phyloP scores from a whole-genome alignment of 2,329 filamentous ascomycete genomes.

The Penicillium olsonii region DNA sequence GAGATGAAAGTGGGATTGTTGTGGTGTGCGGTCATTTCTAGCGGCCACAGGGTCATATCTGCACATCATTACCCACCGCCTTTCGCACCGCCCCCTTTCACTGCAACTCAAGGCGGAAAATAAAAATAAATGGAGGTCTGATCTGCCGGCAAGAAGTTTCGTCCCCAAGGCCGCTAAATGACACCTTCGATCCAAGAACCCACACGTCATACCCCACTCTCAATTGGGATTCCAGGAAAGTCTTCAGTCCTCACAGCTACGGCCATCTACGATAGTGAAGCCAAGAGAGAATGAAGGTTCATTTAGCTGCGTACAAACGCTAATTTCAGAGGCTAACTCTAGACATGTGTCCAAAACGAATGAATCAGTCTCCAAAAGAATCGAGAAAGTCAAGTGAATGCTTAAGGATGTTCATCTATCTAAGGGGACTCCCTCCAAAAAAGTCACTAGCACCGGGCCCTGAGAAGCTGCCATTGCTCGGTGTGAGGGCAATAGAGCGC shows the following conservation, averaged over 20 bases:
- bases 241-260: neutral
- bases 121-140: too few relatives aligned
- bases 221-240: neutral
- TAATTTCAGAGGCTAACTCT: neutral
- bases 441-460: constrained; percentile 40
- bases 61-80: neutral
- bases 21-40: neutral
- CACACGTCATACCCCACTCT: constrained; percentile 31
- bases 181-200: neutral
- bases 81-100: neutral
- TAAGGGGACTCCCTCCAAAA: constrained; percentile 42
- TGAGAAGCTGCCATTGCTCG: constrained; percentile 44
- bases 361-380: neutral
- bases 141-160: neutral
- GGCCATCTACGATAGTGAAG: neutral
- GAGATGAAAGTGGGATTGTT: neutral
- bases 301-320: neutral
- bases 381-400: neutral
- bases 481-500: constrained; percentile 44
- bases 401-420: constrained; percentile 25
- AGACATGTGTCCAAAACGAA: neutral
- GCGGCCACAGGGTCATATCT: neutral
- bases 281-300: too few relatives aligned
- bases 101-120: too few relatives aligned
- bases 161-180: neutral